Percentiles rank a stretch among this genome's conserved stretches.
Evolutionary conservation across 1,139 yeast species (phyloP).

Genomic region (Lodderomyces margitis): DNA sequence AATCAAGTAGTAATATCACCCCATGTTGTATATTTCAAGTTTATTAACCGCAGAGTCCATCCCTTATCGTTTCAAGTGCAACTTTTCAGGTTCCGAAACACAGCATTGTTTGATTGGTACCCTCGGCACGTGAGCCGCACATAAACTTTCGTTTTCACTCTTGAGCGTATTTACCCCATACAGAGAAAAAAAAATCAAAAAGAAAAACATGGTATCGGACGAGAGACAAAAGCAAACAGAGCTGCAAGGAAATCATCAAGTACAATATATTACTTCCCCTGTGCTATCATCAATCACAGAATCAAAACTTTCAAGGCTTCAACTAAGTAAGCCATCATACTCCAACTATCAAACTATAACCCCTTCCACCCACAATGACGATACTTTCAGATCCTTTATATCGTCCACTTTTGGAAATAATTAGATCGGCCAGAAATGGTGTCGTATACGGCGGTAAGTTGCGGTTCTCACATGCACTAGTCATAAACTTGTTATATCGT

Average conservation of each 20-base stretch:
- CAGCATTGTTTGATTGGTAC: too few species aligned
- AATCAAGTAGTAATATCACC: too few species aligned
- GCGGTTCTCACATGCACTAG: conserved; percentile 72
- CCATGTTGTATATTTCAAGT: too few species aligned
- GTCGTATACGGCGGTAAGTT: conserved; percentile 72
- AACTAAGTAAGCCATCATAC: too few species aligned
- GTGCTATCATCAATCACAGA: too few species aligned
- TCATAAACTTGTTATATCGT: conserved; percentile 57
- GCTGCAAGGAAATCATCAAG: not conserved
- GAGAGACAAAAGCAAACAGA: conserved; percentile 1
- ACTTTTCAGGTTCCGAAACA: too few species aligned
- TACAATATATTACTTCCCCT: too few species aligned
- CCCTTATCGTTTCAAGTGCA: too few species aligned
- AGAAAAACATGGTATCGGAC: not conserved
- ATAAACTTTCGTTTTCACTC: not conserved
- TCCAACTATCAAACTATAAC: not conserved
- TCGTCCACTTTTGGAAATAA: conserved; percentile 40
- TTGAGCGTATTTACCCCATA: conserved; percentile 4
- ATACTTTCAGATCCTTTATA: conserved; percentile 28
- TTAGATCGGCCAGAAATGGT: conserved; percentile 49
- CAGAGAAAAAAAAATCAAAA: not conserved
- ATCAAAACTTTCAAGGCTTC: too few species aligned
- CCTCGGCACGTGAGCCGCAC: not conserved
- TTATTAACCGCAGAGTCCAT: too few species aligned
- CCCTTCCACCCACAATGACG: conserved; percentile 7